A percentile compares a stretch with the other conserved stretches of the same genome.
These are phyloP conservation scores for Dactylellina sp. DNA, from an alignment of 2,329 filamentous ascomycete genomes.

Conservation along the genomic window DNA sequence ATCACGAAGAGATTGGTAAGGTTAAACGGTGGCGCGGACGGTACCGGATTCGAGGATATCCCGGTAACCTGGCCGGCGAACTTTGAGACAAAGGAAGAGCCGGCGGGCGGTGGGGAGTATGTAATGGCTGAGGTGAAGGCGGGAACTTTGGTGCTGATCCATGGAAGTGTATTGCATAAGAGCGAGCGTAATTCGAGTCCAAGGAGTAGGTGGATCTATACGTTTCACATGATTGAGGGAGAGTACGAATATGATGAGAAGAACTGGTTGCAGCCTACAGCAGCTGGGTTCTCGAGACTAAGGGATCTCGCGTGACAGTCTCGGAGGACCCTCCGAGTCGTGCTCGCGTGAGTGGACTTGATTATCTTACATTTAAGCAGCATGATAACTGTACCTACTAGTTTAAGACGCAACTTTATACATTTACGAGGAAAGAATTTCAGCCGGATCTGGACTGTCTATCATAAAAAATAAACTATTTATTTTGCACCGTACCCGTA, in stretches of 20 bases:
- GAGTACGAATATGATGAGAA: conserved; percentile 79
- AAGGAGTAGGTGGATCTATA: conserved; percentile 79
- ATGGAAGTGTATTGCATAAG: conserved; percentile 95
- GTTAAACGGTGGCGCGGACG: conserved; percentile 65
- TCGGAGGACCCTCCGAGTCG: no score
- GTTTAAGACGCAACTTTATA: no score
- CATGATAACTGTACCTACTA: no score
- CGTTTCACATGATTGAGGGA: conserved; percentile 95
- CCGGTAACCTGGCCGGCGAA: conserved; percentile 64
- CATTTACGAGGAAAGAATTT: no score
- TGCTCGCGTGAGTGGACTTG: no score
- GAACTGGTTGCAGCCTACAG: conserved; percentile 93
- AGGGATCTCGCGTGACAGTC: conserved; percentile 63
- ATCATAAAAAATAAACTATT: no score
- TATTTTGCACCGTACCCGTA: no score
- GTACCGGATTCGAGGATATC: conserved; percentile 80
- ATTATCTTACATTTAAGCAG: no score
- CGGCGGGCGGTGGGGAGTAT: conserved; percentile 69
- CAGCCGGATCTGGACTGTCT: no score
- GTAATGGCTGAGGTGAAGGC: conserved; percentile 88
- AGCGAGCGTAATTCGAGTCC: conserved; percentile 89
- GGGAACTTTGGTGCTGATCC: conserved; percentile 89
- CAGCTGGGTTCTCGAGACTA: conserved; percentile 80
- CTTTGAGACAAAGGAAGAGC: conserved; percentile 63
- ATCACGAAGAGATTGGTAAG: conserved; percentile 82